These are phyloP conservation scores for Penicillium sp. DNA, from an alignment of 2,329 filamentous ascomycete species.

Conservation along the genomic window DNA sequence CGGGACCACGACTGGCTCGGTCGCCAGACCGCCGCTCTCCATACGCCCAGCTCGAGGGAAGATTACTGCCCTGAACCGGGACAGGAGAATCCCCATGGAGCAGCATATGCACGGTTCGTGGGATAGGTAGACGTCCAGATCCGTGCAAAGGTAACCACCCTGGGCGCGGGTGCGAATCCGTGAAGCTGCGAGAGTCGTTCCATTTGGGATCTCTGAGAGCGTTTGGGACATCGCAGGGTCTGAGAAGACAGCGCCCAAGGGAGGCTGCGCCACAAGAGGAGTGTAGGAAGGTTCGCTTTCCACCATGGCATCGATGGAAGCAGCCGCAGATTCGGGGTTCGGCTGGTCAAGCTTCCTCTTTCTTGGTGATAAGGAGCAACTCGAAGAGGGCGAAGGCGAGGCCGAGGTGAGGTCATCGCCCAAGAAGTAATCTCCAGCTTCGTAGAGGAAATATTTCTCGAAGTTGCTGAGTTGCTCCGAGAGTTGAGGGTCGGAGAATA, in stretches of 20 bases:
- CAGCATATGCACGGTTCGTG: constrained; percentile 98
- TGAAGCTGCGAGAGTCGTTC: constrained; percentile 48
- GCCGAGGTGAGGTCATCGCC: not conserved
- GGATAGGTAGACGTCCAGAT: constrained; percentile 89
- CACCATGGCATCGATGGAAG: constrained; percentile 5
- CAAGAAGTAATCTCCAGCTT: constrained; percentile 7
- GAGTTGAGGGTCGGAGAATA: constrained; percentile 14
- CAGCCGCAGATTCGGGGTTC: constrained; percentile 12
- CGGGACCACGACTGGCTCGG: constrained; percentile 57
- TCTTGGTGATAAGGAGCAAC: constrained; percentile 10
- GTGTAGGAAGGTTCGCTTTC: constrained; percentile 22
- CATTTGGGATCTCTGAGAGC: not conserved
- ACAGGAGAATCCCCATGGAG: constrained; percentile 94
- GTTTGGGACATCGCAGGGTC: not conserved
- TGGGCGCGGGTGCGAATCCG: constrained; percentile 72
- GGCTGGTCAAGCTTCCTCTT: constrained; percentile 25
- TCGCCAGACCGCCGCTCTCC: constrained; percentile 81
- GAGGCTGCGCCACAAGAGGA: constrained; percentile 16
- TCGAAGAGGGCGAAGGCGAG: not conserved
- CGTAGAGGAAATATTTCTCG: constrained; percentile 51
- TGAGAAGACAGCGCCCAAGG: constrained; percentile 5
- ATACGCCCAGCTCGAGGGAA: constrained; percentile 69
- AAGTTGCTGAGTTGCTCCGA: constrained; percentile 28
- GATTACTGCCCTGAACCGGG: constrained; percentile 83
- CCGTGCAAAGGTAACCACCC: constrained; percentile 91